Evolutionary conservation across 257 asterid species (phyloP), one percentile per base, ranked within the genome.

Genomic region (Rhazya stricta): DNA sequence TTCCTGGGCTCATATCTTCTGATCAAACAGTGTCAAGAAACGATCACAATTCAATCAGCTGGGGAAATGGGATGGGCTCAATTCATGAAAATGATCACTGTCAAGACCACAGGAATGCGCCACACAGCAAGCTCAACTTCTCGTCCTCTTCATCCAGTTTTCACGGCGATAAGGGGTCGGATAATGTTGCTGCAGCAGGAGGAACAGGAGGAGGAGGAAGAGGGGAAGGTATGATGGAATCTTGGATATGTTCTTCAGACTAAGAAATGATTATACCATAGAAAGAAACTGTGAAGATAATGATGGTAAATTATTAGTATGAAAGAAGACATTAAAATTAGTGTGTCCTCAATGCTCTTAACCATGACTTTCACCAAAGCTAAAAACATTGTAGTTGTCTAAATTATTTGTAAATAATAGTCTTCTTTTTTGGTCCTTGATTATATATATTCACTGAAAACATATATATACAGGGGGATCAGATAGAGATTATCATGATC

Each of bases 211-310:
- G 43, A 25, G 42, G 69, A 19, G 46, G 48, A 45, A 79, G 85
- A 74, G 85, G 85, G 21, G 89, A 78, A 85, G 95, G 90, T 82
- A 85, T 77, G 90, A 79, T 82, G 85, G 97, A 89, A 78, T 83
- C 90, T 57, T 89, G 96, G 94, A 77, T 89, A 80, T 76, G 83
- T 86, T 89, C 93, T 78, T 88, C 91, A 76, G 92, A 89, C 36
- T 81, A 81, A n/a, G 86, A 80, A 84, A 88, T 86, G 82, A 88
- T 88, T 83, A 72, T 65, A 67, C 61, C 50, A 36, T 39, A 73
- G 84, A 82, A 84, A 58, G 79, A 34, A 77, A 83, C 79, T 62
- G 43, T 69, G 71, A 37, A 60, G 75, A 65, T 41, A 46, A 75
- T 57, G 81, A 73, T 81, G 78, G 63, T 71, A 43, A 79, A 75